Percentiles rank a stretch among this genome's conserved stretches.
Evolutionary conservation across 371 early-diverging fungal species (phyloP).

Genomic region (Mycotypha africana): DNA sequence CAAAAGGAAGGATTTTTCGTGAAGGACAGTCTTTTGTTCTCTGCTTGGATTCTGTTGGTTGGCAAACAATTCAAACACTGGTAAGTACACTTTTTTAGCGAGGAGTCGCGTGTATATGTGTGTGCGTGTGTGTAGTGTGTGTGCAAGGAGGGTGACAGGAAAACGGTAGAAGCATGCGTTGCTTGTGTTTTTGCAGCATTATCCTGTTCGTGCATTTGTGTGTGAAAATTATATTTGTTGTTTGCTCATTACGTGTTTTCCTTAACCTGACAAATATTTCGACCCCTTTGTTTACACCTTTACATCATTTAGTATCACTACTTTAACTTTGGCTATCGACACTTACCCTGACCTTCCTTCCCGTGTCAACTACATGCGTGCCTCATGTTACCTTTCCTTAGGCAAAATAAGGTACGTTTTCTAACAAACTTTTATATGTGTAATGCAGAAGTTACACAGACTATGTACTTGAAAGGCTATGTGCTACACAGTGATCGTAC

Average conservation of each 20-base stretch:
- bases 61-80: conserved; percentile 63
- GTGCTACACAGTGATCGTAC: no score
- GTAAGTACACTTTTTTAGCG: conserved; percentile 18
- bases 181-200: no score
- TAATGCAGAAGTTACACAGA: no score
- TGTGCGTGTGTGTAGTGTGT: no score
- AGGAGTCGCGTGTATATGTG: not conserved
- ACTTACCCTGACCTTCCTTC: conserved; percentile 54
- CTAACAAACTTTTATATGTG: no score
- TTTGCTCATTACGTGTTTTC: no score
- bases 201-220: no score
- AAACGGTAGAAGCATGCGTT: no score
- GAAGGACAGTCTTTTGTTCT: conserved; percentile 41
- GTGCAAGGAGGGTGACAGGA: no score
- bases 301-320: conserved; percentile 46
- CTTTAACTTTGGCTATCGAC: conserved; percentile 55
- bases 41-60: conserved; percentile 58
- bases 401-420: conserved; percentile 43
- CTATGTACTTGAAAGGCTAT: no score
- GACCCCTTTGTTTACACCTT: not conserved
- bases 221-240: no score
- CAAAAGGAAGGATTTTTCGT: conserved; percentile 48
- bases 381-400: conserved; percentile 53
- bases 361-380: conserved; percentile 57
- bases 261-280: no score